These are phyloP conservation scores for Tulasnella sp. DNA, from an alignment of 768 basidiomycete genomes.

Conservation along the genomic window DNA sequence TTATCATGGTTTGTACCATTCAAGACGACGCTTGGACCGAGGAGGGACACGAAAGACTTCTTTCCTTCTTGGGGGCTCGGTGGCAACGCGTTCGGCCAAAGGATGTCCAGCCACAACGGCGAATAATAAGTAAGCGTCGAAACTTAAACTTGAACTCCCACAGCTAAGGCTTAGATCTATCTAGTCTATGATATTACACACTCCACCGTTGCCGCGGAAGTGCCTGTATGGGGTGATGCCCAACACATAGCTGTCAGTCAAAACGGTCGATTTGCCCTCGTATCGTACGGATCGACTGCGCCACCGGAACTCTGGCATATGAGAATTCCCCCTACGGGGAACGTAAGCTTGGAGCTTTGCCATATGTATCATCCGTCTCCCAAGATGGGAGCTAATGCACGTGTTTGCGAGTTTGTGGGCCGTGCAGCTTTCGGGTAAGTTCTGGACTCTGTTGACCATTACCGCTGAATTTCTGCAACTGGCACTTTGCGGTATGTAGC, in stretches of 20 bases:
- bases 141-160: background rate
- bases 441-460: background rate
- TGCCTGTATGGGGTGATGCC: slow-evolving; percentile 68
- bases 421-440: slow-evolving; percentile 67
- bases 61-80: slow-evolving; percentile 64
- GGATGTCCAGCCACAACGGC: slow-evolving; percentile 62
- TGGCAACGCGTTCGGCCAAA: slow-evolving; percentile 56
- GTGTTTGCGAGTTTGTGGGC: slow-evolving; percentile 67
- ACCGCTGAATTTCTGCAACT: background rate
- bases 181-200: slow-evolving; percentile 65
- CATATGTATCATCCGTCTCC: slow-evolving; percentile 38
- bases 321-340: slow-evolving; percentile 42
- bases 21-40: background rate
- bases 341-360: background rate
- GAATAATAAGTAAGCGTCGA: slow-evolving; percentile 58
- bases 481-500: background rate
- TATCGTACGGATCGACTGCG: slow-evolving; percentile 73
- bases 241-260: slow-evolving; percentile 63
- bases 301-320: slow-evolving; percentile 77
- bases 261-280: slow-evolving; percentile 58
- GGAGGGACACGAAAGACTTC: slow-evolving; percentile 37
- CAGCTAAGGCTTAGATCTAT: background rate
- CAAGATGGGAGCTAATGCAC: slow-evolving; percentile 71
- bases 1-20: background rate
- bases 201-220: slow-evolving; percentile 65